Base-by-base conservation (phyloP, 2,329 filamentous ascomycete species). In the Trichoderma breve region DNA sequence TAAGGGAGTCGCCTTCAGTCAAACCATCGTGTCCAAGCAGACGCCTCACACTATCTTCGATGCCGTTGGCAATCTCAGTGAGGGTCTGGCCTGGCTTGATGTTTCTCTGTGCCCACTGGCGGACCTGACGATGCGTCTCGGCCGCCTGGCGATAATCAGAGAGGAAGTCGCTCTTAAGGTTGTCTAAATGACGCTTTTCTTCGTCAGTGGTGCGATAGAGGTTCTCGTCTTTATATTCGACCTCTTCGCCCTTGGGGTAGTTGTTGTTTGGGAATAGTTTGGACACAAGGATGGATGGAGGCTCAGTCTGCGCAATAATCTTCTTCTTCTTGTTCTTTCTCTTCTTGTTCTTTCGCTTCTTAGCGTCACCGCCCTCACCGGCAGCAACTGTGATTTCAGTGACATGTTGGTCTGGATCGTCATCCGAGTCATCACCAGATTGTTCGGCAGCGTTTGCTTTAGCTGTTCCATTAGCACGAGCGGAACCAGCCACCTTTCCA, bases 101-200 rank as follows among this genome's bases (percentile, higher is more conserved):
- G 78, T 87, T 90, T 77, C 89, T 89, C 81, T 92, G 91, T 1
- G 91, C 92, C 87, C 91, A 93, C 80, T 93, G 90, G 69, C 92
- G 89, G 66, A 94, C 92, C 79, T 94, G 91, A 72, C 92, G 88
- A 79, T 95, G 92, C 15, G 92, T 88, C 80, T 95, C 92, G 15
- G 92, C 91, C 64, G 88, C 92, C 73, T 93, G 87, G 73, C 92
- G 89, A 79, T 94, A 94, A 76, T 94, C 92, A 70, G 86, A 86
- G 62, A 94, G 82, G 83, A 92, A 93, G 75, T 93, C 90, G 76
- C 89, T 90, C 81, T 94, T 53, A 3, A 70, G 12, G 21, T 92
- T 92, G 81, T 95, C 92, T 69, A 95, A 86, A 78, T 95, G 90
- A 68, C 93, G 89, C 84, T 95, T 94, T 85, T 97, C 94, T 81